A percentile compares a stretch with the other conserved stretches of the same genome.
These are phyloP conservation scores for Colletotrichum sp. DNA, from an alignment of 2,329 filamentous ascomycete species.

Conservation along the genomic window DNA sequence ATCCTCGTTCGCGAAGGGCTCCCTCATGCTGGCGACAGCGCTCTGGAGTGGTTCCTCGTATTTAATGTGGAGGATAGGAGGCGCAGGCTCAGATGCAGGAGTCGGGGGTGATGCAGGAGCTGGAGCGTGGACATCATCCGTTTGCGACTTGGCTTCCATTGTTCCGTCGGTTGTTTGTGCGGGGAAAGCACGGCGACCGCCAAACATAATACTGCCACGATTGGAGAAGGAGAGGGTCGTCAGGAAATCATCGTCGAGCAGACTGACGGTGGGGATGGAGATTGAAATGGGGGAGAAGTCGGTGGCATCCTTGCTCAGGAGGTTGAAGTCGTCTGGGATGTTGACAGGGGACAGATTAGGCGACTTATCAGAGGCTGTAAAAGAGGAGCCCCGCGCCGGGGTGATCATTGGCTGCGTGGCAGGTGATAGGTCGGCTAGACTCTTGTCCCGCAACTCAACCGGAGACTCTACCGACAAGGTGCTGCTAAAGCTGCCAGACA, in stretches of 20 bases:
- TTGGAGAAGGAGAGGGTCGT: conserved; percentile 64
- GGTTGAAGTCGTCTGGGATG: conserved; percentile 24
- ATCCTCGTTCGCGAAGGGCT: not conserved
- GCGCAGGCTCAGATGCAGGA: not conserved
- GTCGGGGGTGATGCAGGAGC: not conserved
- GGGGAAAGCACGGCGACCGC: conserved; percentile 33
- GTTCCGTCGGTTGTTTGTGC: conserved; percentile 3
- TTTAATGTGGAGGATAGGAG: conserved; percentile 8
- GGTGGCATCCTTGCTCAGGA: conserved; percentile 20
- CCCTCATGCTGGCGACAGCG: not conserved
- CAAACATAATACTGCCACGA: conserved; percentile 67
- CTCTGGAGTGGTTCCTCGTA: conserved; percentile 6
- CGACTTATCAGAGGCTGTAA: conserved; percentile 14
- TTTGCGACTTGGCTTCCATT: conserved; percentile 4
- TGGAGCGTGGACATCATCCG: not conserved
- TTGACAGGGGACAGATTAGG: conserved; percentile 22
- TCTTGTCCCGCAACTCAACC: conserved; percentile 24
- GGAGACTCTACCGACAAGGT: conserved; percentile 25
- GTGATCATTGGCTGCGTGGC: conserved; percentile 25
- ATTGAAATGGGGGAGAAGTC: conserved; percentile 59
- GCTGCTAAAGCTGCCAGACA: conserved; percentile 31
- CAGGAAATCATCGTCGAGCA: conserved; percentile 64
- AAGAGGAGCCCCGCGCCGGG: conserved; percentile 27
- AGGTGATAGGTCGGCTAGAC: conserved; percentile 29
- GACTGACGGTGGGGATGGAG: conserved; percentile 58